phyloP scores from a whole-genome alignment of 768 basidiomycete genomes.

The Mrakia blollopis region DNA sequence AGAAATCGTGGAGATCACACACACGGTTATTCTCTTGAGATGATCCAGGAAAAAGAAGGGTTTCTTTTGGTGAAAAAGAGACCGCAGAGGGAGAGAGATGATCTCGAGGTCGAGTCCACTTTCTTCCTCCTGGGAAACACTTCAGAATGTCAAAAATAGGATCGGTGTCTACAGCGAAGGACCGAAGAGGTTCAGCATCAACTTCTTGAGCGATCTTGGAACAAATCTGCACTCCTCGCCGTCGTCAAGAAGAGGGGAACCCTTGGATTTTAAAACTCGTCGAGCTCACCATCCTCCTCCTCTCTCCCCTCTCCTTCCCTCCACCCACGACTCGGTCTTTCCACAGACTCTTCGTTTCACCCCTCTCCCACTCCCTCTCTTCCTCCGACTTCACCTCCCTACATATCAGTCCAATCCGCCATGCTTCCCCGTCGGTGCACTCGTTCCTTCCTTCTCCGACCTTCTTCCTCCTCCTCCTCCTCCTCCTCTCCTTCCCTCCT shows the following conservation, averaged over 20 bases:
- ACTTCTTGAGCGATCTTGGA: too few species aligned
- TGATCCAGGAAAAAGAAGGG: too few species aligned
- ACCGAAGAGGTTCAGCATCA: too few species aligned
- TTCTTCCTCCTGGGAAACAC: too few species aligned
- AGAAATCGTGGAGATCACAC: not conserved
- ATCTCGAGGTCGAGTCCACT: too few species aligned
- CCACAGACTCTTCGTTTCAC: not conserved
- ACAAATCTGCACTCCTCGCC: too few species aligned
- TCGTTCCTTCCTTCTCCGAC: not conserved
- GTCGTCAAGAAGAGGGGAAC: not conserved
- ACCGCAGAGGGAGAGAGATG: too few species aligned
- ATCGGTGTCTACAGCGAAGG: too few species aligned
- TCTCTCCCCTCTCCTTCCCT: not conserved
- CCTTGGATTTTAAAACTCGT: not conserved
- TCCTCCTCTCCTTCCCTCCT: not conserved
- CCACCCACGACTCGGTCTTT: not conserved
- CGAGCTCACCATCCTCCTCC: conserved; percentile 3
- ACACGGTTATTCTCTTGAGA: too few species aligned
- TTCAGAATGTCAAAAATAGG: too few species aligned
- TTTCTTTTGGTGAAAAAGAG: too few species aligned
- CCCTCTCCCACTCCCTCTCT: not conserved
- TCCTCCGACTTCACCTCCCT: too few species aligned
- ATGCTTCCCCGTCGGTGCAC: conserved; percentile 5
- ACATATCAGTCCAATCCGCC: not conserved
- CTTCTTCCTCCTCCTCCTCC: not conserved